Conservation (phyloP, 257 asterid genomes). For the Ajuga chamaepitys region DNA sequence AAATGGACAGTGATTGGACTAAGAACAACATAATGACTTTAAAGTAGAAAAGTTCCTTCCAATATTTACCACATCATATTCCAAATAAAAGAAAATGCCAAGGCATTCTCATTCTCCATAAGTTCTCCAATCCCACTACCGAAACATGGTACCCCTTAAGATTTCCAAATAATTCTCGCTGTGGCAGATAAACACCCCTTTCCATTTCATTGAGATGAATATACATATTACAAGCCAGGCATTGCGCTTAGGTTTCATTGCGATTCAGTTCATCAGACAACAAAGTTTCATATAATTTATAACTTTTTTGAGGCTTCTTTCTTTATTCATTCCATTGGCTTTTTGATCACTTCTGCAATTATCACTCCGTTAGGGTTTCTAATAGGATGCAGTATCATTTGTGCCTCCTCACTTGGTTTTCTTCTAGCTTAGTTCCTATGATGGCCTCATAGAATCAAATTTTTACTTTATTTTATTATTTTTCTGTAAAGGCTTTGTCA, state of each 20-base stretch:
- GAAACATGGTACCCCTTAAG: too few species aligned
- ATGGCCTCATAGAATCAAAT: neutral
- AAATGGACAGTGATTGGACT: too few species aligned
- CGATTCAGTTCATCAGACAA: neutral
- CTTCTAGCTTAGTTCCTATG: neutral
- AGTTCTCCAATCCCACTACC: too few species aligned
- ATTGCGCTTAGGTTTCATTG: neutral
- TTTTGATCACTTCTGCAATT: neutral
- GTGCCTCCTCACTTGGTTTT: neutral
- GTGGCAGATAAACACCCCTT: too few species aligned
- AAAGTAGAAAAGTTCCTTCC: too few species aligned
- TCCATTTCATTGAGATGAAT: too few species aligned
- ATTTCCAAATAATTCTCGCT: too few species aligned
- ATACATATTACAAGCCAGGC: neutral
- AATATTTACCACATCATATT: too few species aligned
- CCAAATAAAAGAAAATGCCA: too few species aligned
- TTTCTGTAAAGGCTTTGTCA: neutral
- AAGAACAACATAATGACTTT: too few species aligned
- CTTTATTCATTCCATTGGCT: neutral
- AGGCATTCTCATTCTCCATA: too few species aligned
- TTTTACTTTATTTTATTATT: neutral
- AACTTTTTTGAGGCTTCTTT: neutral
- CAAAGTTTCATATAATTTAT: neutral
- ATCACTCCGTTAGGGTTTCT: neutral
- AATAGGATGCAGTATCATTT: neutral